A percentile compares a stretch with the other conserved stretches of the same genome.
Conservation (phyloP, 1,139 yeast species). For the Suhomyces yuchorum region DNA sequence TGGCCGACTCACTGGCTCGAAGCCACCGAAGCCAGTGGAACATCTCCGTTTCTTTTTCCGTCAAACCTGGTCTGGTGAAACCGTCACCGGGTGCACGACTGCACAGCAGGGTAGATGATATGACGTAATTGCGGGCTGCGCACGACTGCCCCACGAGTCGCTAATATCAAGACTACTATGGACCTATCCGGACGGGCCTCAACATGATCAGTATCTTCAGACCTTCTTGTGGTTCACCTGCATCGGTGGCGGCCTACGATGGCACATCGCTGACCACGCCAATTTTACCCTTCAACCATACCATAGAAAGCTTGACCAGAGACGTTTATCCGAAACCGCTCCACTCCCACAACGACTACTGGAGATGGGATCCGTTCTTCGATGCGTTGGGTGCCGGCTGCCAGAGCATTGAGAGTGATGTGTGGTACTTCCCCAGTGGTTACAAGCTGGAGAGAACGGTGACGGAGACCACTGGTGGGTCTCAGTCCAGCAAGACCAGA, state of each 20-base stretch:
- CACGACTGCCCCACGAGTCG: constrained; percentile 2
- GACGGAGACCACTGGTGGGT: constrained; percentile 22
- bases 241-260: constrained; percentile 8
- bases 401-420: constrained; percentile 69
- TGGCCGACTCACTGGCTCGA: neutral
- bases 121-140: neutral
- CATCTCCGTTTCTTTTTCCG: neutral
- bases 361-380: constrained; percentile 62
- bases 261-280: constrained; percentile 18
- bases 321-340: constrained; percentile 54
- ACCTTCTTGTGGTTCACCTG: constrained; percentile 4
- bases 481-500: constrained; percentile 14
- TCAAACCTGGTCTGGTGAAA: neutral
- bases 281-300: constrained; percentile 18
- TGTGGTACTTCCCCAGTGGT: constrained; percentile 53
- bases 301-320: constrained; percentile 43
- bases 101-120: neutral
- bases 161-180: neutral
- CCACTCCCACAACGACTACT: constrained; percentile 79
- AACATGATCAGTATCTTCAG: constrained; percentile 19
- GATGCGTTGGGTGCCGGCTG: constrained; percentile 64
- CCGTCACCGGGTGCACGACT: neutral
- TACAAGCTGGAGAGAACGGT: constrained; percentile 29
- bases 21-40: neutral
- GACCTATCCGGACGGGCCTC: too few relatives aligned